Evolutionary conservation across 805 yeast species (phyloP).

Genomic region (Candida morakotiae): DNA sequence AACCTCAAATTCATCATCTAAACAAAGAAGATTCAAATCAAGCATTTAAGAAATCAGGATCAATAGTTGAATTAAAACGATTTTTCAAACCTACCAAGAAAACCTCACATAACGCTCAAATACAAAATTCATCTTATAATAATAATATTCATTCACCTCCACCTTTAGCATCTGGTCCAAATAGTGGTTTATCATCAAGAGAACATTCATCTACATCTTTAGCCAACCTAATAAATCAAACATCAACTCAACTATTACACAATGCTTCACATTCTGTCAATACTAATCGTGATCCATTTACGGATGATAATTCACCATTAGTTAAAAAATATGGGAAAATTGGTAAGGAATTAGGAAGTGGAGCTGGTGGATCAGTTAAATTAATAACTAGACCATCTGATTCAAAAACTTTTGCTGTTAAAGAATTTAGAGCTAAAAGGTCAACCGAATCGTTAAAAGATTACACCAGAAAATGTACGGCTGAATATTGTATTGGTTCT

Average conservation of each 20-base stretch:
- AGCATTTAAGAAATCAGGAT: conserved; percentile 33
- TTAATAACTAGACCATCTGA: conserved; percentile 67
- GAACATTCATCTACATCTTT: conserved; percentile 35
- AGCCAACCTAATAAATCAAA: conserved; percentile 34
- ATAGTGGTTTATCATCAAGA: conserved; percentile 14
- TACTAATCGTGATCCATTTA: conserved; percentile 33
- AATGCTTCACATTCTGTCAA: conserved; percentile 33
- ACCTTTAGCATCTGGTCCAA: conserved; percentile 10
- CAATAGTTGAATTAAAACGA: conserved; percentile 71
- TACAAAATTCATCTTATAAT: conserved; percentile 12
- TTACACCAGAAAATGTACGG: conserved; percentile 87
- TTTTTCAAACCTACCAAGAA: conserved; percentile 60
- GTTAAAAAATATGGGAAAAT: conserved; percentile 75
- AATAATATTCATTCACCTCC: conserved; percentile 29
- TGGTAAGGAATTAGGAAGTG: conserved; percentile 87
- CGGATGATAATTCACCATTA: conserved; percentile 49
- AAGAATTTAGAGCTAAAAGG: conserved; percentile 80
- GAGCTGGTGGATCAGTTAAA: conserved; percentile 91
- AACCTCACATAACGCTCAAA: conserved; percentile 11
- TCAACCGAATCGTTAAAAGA: conserved; percentile 75
- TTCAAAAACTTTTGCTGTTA: conserved; percentile 78
- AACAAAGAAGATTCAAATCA: conserved; percentile 24
- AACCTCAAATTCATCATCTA: conserved; percentile 6
- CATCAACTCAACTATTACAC: conserved; percentile 32
- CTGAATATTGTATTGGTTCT: conserved; percentile 92